Conservation (phyloP, 192 early-diverging fungal genomes). For the Pecoramyces ruminantium region DNA sequence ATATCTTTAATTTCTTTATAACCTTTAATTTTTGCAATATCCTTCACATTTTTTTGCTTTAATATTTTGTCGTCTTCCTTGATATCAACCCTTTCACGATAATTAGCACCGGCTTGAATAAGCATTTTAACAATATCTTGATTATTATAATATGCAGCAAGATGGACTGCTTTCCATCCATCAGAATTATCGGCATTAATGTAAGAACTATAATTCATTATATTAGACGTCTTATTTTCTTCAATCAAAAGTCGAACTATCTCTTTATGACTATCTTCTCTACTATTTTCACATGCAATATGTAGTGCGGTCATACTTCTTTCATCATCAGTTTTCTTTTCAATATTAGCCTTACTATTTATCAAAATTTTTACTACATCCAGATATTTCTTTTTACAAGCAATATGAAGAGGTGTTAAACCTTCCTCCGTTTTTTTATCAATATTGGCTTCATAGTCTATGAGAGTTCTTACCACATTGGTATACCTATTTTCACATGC, state of each 20-base stretch:
- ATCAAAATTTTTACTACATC: neutral
- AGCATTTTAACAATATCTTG: neutral
- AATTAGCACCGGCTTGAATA: neutral
- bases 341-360: neutral
- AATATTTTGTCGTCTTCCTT: too few species aligned
- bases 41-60: too few species aligned
- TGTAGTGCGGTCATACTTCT: neutral
- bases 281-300: neutral
- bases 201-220: neutral
- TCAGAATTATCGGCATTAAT: neutral
- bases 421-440: neutral
- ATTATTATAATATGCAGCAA: neutral
- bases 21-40: too few species aligned
- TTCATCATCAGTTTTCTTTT: neutral
- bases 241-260: neutral
- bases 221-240: neutral
- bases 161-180: neutral
- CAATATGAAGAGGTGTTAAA: neutral
- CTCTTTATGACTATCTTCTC: neutral
- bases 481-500: neutral
- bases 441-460: neutral
- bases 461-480: neutral
- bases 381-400: neutral
- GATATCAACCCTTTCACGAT: neutral
- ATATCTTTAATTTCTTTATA: too few species aligned